A percentile compares a stretch with the other conserved stretches of the same genome.
phyloP scores from a whole-genome alignment of 106 monocot genomes.

The Dactylorhiza incarnata region DNA sequence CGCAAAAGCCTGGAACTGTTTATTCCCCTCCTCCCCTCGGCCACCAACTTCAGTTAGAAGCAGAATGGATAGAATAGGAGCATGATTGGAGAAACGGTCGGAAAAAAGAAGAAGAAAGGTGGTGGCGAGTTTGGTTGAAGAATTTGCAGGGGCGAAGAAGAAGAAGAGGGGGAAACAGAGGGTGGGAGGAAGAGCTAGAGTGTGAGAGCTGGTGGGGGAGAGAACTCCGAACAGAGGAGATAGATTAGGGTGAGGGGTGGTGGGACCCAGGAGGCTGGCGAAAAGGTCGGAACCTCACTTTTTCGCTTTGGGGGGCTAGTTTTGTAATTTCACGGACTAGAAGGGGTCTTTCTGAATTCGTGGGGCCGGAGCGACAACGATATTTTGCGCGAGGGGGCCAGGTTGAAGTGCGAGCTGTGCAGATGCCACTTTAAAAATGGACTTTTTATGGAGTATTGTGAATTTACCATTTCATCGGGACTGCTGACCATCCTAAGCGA shows the following conservation, averaged over 20 bases:
- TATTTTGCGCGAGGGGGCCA: not conserved
- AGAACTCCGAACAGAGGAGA: not conserved
- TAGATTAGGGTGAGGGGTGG: no score
- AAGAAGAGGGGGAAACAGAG: not conserved
- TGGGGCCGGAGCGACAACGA: not conserved
- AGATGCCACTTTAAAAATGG: no score
- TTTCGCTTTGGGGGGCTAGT: conserved; percentile 1
- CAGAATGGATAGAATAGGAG: not conserved
- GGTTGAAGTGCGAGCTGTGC: no score
- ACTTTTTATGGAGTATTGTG: no score
- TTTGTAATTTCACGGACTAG: not conserved
- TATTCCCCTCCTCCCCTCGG: not conserved
- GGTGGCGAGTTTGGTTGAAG: not conserved
- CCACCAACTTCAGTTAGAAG: not conserved
- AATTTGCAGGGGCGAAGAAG: not conserved
- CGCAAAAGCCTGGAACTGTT: not conserved
- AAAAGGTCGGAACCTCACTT: conserved; percentile 6
- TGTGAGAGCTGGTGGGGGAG: no score
- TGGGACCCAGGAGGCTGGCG: not conserved
- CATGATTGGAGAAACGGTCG: not conserved
- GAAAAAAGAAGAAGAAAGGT: not conserved
- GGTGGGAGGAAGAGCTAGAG: not conserved
- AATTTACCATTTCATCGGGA: no score
- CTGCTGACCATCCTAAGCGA: no score
- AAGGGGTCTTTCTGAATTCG: not conserved